Base-by-base conservation (phyloP, 306 rosid species). In the Glycine latifolia region DNA sequence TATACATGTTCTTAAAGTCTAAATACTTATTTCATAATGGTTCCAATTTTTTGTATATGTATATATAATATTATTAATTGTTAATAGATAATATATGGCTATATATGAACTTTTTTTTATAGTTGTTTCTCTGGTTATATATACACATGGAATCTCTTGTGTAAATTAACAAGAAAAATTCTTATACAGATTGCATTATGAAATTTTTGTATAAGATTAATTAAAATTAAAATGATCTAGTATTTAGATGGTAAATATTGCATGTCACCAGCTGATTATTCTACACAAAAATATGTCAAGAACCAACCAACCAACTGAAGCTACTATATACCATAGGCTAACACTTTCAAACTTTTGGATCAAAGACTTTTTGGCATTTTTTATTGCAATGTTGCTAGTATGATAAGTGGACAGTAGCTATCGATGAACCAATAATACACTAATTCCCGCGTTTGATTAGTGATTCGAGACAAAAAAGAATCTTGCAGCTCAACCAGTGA, bases 391-490 rank as follows among this genome's bases (percentile, higher is more conserved):
- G 31, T 43, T 54, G 55, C 15, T 17, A 59, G 13, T 16, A 37
- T 71, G 79, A 72, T 49, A 70, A 82, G 67, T 41, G 52, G 61
- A 17, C 13, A 13, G 16, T 59, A 67, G 78, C 68, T 58, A 73
- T 58, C 46, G 3, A 3, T 49, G 73, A 71, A 67, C 77, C 81
- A 79, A 67, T 84, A 79, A 67, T 74, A 33, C 80, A 63, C 75
- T 70, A 60, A 39, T 31, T 77, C 62, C 55, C 33, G 55, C 37
- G 20, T 61, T 63, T 78, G 20, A 47, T 46, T 71, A 37, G 2
- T 54, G 20, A 53, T 63, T 26, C 52, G 31, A 53, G 75, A 65
- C 37, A 54, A 71, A 4, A 66, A 67, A 39, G 47, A 84, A 79
- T 79, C 78, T 75, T 50, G 81, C 47, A 59, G 12, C 84, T 35